These are phyloP conservation scores for Ampelomyces quisqualis DNA, from an alignment of 2,329 filamentous ascomycete genomes.

Conservation along the genomic window DNA sequence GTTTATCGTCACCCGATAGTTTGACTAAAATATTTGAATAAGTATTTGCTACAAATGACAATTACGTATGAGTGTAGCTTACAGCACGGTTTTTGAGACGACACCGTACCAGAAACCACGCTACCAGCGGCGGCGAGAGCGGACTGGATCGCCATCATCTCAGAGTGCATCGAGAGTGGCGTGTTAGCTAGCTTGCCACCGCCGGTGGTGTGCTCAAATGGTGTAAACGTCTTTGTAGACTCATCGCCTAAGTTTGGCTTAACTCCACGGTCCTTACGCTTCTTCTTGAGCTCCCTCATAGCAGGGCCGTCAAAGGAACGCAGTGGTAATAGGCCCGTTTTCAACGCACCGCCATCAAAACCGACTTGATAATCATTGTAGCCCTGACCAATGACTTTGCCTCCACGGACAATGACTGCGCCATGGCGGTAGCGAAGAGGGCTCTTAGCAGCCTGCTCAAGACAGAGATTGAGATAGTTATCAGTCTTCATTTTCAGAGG, in stretches of 20 bases:
- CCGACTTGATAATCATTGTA: constrained; percentile 55
- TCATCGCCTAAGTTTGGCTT: constrained; percentile 9
- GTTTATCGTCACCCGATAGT: constrained; percentile 51
- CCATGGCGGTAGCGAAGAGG: constrained; percentile 55
- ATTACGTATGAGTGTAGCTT: constrained; percentile 41
- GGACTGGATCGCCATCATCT: constrained; percentile 59
- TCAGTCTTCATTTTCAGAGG: constrained; percentile 47
- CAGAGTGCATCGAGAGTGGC: constrained; percentile 55
- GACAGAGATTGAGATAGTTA: constrained; percentile 53
- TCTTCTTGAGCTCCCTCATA: constrained; percentile 43
- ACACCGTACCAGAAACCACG: constrained; percentile 47
- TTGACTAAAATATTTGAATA: not conserved
- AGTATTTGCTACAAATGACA: not conserved
- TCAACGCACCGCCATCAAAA: constrained; percentile 54
- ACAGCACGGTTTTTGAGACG: constrained; percentile 53
- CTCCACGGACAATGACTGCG: constrained; percentile 54
- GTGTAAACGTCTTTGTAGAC: constrained; percentile 38
- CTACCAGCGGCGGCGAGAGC: constrained; percentile 51
- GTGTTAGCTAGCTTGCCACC: constrained; percentile 45
- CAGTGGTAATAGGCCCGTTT: constrained; percentile 46
- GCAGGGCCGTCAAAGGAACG: constrained; percentile 39
- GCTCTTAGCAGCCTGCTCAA: constrained; percentile 54
- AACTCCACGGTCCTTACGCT: constrained; percentile 16
- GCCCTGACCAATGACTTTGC: constrained; percentile 56
- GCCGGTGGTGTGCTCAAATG: constrained; percentile 44